Percentiles rank a stretch among this genome's conserved stretches.
Conservation (phyloP, 345 rosid species). For the Cardamine occulta region DNA sequence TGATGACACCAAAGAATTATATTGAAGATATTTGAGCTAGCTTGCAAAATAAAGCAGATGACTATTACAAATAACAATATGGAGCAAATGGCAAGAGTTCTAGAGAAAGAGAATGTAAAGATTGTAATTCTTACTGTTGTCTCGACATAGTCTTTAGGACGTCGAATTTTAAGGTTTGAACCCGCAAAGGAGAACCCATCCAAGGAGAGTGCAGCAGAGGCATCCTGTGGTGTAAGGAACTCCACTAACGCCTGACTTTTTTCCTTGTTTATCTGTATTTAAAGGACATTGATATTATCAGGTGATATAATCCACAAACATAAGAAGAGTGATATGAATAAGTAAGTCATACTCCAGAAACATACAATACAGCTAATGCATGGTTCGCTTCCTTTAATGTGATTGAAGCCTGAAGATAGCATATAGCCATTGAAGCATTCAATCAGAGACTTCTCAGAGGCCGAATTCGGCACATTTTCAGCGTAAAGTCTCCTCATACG, state of each 20-base stretch:
- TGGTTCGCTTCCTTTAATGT: constrained; percentile 69
- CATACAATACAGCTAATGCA: constrained; percentile 95
- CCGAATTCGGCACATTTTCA: constrained; percentile 78
- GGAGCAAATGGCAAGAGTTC: constrained; percentile 30
- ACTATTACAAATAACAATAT: neutral
- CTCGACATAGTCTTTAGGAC: constrained; percentile 84
- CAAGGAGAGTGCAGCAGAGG: constrained; percentile 84
- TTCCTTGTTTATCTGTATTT: constrained; percentile 77
- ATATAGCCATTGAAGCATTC: constrained; percentile 66
- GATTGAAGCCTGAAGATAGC: constrained; percentile 69
- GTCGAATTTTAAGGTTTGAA: constrained; percentile 71
- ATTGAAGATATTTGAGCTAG: constrained; percentile 10
- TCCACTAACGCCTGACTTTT: constrained; percentile 87
- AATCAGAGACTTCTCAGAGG: constrained; percentile 78
- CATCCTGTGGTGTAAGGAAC: constrained; percentile 95
- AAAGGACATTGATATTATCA: constrained; percentile 24
- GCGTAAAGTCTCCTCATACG: constrained; percentile 87
- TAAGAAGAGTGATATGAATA: constrained; percentile 30
- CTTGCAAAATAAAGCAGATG: constrained; percentile 24
- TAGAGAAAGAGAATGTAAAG: constrained; percentile 32
- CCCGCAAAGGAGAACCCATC: constrained; percentile 73
- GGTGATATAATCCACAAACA: constrained; percentile 28
- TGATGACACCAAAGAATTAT: constrained; percentile 19
- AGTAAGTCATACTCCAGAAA: constrained; percentile 37
- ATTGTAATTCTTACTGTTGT: constrained; percentile 67